phyloP scores from a whole-genome alignment of 805 yeast genomes.

The Alloascoidea africana region DNA sequence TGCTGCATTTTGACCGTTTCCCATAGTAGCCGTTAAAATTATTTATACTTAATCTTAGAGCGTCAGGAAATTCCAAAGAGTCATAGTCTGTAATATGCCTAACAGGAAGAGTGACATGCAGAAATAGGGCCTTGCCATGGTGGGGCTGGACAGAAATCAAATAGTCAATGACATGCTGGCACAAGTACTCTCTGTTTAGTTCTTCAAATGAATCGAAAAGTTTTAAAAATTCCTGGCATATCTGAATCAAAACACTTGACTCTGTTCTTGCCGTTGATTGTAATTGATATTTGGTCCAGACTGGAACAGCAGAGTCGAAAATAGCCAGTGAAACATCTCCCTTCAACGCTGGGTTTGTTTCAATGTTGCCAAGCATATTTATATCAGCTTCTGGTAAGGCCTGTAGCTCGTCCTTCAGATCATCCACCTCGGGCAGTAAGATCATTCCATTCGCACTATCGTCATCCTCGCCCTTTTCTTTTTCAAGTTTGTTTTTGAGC shows the following conservation, averaged over 20 bases:
- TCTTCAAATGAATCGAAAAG: conserved; percentile 58
- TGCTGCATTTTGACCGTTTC: background rate
- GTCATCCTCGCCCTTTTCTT: conserved; percentile 12
- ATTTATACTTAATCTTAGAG: conserved; percentile 55
- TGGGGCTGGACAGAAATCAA: conserved; percentile 27
- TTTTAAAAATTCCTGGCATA: conserved; percentile 29
- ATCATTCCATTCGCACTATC: conserved; percentile 20
- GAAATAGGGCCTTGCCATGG: conserved; percentile 20
- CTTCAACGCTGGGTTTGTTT: conserved; percentile 61
- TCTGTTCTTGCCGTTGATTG: conserved; percentile 15
- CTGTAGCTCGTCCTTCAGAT: conserved; percentile 45
- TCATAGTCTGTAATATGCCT: conserved; percentile 32
- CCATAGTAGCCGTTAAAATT: conserved; percentile 27
- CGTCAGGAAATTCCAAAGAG: conserved; percentile 32
- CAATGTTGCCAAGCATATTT: conserved; percentile 75
- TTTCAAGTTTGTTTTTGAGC: conserved; percentile 17
- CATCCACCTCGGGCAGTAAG: conserved; percentile 28
- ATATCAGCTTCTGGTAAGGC: conserved; percentile 78
- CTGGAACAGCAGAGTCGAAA: conserved; percentile 48
- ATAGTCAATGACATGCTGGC: conserved; percentile 45
- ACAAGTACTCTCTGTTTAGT: conserved; percentile 53
- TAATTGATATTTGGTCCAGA: conserved; percentile 18
- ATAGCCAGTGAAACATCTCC: conserved; percentile 64
- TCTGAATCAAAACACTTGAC: conserved; percentile 21
- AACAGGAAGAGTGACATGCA: conserved; percentile 54